Base-by-base conservation (phyloP, 1,139 yeast species). In the Pneumocystis carinii region DNA sequence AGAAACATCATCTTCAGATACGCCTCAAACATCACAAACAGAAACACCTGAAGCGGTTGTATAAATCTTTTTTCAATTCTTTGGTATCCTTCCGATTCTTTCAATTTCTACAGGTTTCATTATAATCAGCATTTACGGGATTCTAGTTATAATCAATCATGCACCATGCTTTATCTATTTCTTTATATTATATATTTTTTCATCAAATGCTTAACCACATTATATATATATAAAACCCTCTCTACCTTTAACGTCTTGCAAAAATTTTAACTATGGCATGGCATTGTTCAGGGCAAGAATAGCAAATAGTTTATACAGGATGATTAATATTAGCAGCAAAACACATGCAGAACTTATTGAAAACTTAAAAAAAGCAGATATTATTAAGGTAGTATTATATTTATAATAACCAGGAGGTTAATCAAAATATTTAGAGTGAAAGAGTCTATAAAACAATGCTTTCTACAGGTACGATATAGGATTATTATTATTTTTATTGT, bases 1-100 rank as follows among this genome's bases (percentile, higher is more conserved):
- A 48, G 67, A 67, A 29, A 66, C 67, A 12, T 59, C 68, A 3
- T 27, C 63, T 12, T 63, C 63, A 27, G 68, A 65, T 12, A 32
- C 41, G 14, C 39, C 61, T 5, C 59, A 60, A 38, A 7, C 55
- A 48, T 24, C 32, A 48, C 55, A 19, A 24, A 62, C 64, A 10
- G 67, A 61, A 27, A 63, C 62, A 27, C 64, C 66, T 3, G 62
- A 60, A 41, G 55, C 42, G 15, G 63, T 59, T 32, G 37, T 61
- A 61, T 63, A 59, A 36, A 63, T 64, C 10, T 27, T 37, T 39
- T 14, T 37, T 29, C n/a, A 19, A 17, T 37, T n/a, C 38, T 19
- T 10, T 12, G 2, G n/a, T 4, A 12, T 24, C 29, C n/a, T 37
- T 12, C 19, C 38, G 29, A 36, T 56, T n/a, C 2, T 56, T 56